These are phyloP conservation scores for Ceratocystis diversiconidia DNA, from an alignment of 2,329 filamentous ascomycete species.

Conservation along the genomic window DNA sequence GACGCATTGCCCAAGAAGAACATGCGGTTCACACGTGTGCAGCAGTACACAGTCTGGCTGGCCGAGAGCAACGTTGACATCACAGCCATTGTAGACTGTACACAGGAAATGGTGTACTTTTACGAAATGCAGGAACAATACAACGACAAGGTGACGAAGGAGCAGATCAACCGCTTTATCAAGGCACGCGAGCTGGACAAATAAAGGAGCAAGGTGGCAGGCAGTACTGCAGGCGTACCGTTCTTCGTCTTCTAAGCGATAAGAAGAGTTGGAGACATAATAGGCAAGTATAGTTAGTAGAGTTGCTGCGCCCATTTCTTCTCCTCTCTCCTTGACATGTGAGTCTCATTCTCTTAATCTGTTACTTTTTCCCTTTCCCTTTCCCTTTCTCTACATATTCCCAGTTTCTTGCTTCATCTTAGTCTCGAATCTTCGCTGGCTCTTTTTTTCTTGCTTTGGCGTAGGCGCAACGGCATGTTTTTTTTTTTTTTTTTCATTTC, in stretches of 20 bases:
- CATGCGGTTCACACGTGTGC: conserved; percentile 33
- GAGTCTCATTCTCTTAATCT: not conserved
- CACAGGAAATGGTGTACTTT: conserved; percentile 79
- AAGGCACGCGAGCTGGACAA: conserved; percentile 44
- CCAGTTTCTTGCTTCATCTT: not conserved
- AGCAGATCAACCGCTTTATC: conserved; percentile 45
- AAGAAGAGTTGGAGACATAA: too few relatives aligned
- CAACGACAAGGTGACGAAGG: conserved; percentile 43
- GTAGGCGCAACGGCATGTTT: not conserved
- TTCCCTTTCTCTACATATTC: not conserved
- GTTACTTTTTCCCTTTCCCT: not conserved
- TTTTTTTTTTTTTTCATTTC: not conserved
- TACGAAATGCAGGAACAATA: conserved; percentile 58
- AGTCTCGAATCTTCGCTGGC: not conserved
- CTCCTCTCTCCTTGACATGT: not conserved
- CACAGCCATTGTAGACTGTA: conserved; percentile 71
- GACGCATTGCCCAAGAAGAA: conserved; percentile 11
- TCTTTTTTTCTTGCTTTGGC: not conserved
- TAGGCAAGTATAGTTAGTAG: not conserved
- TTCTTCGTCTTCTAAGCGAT: not conserved
- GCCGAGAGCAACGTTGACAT: conserved; percentile 78
- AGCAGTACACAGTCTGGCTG: conserved; percentile 58
- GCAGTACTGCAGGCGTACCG: not conserved
- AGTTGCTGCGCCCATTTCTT: not conserved
- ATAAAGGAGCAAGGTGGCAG: conserved; percentile 22